Evolutionary conservation across 257 asterid species (phyloP), one percentile per base, ranked within the genome.

Genomic region (Phtheirospermum japonicum): DNA sequence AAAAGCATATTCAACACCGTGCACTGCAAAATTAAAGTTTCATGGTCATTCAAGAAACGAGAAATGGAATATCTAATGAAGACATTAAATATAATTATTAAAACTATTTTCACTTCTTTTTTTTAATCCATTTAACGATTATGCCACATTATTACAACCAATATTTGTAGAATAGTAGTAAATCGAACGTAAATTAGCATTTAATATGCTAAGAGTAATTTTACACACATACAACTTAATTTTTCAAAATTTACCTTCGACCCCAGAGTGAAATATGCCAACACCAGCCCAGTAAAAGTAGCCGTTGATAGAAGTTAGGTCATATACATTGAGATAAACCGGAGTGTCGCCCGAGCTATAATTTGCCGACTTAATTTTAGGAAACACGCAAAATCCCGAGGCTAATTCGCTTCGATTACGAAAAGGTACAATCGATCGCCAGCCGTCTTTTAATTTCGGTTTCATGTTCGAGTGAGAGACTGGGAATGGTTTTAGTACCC

Each of bases 181-280:
- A 23, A 23, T 23, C 28, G 28, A 23, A 23, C 28, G 28, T 3
- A 23, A 3, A 23, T 23, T 23, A 23, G 28, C 28, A 23, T 23
- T 23, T 23, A 23, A 23, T 23, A 23, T 23, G n/a, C n/a, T n/a
- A n/a, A n/a, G n/a, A n/a, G n/a, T n/a, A 42, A 45, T 16, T 12
- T 49, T 68, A 9, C 34, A 62, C 39, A 32, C 7, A 40, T 20
- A 19, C 7, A 59, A 16, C 28, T 17, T 12, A 68, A 31, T 62
- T 53, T 50, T 64, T 19, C n/a, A 4, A 14, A 34, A 37, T 75
- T 43, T 68, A 90, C 97, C 97, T 84, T 90, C 89, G 9, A 90
- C 78, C n/a, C 95, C 97, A 12, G 96, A 82, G 79, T 90, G 97
- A 72, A 87, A 90, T 69, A 82, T 77, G 6, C 97, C 96, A 59